Conservation (phyloP, 768 basidiomycete species). For the Lactarius psammicola region DNA sequence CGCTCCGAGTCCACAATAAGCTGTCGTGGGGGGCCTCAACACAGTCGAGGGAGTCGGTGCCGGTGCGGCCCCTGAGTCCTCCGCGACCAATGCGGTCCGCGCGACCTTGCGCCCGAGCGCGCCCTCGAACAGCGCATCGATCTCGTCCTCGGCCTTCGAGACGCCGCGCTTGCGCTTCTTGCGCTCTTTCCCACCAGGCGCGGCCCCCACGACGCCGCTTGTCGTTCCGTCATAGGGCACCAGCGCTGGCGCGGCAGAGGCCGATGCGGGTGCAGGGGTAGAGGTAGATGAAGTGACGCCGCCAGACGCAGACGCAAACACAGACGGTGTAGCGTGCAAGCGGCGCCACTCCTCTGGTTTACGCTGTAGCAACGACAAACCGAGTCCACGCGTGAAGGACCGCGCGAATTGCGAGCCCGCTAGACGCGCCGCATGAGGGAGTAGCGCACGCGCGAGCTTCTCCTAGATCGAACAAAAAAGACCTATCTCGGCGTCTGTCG, state of each 20-base stretch:
- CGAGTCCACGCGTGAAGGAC: slow-evolving; percentile 78
- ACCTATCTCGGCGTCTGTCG: neutral
- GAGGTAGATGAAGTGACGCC: neutral
- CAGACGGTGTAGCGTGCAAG: slow-evolving; percentile 49
- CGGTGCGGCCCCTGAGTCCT: neutral
- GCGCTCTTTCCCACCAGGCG: slow-evolving; percentile 12
- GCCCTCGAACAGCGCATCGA: slow-evolving; percentile 67
- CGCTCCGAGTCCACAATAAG: slow-evolving; percentile 39
- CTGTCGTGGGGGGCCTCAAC: too few species aligned
- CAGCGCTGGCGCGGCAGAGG: neutral
- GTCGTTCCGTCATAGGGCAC: neutral
- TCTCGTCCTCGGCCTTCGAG: slow-evolving; percentile 70
- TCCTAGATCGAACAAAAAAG: slow-evolving; percentile 51
- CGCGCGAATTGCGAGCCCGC: slow-evolving; percentile 82
- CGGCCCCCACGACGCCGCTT: neutral
- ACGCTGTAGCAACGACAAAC: slow-evolving; percentile 73
- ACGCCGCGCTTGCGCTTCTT: slow-evolving; percentile 50
- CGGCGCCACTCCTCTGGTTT: slow-evolving; percentile 84
- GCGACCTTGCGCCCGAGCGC: slow-evolving; percentile 58
- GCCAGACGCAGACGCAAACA: slow-evolving; percentile 30
- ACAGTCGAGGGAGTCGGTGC: neutral
- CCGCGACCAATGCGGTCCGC: slow-evolving; percentile 45
- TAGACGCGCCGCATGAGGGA: slow-evolving; percentile 67
- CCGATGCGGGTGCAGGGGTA: neutral
- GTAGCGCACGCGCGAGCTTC: slow-evolving; percentile 83